Base-by-base conservation (phyloP, 2,329 filamentous ascomycete genomes). In the Paecilomyces variotii region DNA sequence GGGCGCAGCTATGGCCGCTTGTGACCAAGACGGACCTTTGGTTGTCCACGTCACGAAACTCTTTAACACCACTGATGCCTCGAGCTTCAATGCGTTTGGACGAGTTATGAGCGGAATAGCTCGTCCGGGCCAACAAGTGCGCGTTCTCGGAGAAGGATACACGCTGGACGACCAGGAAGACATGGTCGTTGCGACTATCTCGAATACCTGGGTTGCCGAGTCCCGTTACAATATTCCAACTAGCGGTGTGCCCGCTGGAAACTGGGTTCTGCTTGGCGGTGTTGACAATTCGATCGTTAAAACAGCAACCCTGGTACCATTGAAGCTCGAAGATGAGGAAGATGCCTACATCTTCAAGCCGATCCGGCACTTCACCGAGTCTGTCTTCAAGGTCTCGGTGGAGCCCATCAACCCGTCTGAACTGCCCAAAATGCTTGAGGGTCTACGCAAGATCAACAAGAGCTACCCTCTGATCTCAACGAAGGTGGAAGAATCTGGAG, bases 261-360 rank as follows among this genome's bases (percentile, higher is more conserved):
- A 95, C 70, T 89, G 91, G 80, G 93, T 95, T 12, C 79, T 99
- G n/a, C 81, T 99, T 14, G 87, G 89, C 57, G 94, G 93, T 12
- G 87, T 99, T 28, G 93, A 97, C 78, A 97, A 97, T 74, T 97
- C 92, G 3, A 97, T 99, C 67, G 91, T 97, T 76, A 99, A 99
- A 76, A 93, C 91, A 2, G 94, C 94, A 7, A 99, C 94, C 0
- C 82, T 99, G 54, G 86, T 99, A 30, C 85, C 91, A 1, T 84
- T 86, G 45, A 88, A 86, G 64, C 81, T 96, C 7, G 88, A 91
- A 27, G 88, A 95, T 56, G 86, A 94, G 53, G 93, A 97, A 73
- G 91, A 96, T 62, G 91, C 90, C 0, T 95, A 95, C 74, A 96
- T 99, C 68, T 97, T 99, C 83, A 88, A 87, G 63, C 93, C 94